Percentiles rank a stretch among this genome's conserved stretches.
Evolutionary conservation across 148 eudicot species (phyloP).

Genomic region (Silene latifolia): DNA sequence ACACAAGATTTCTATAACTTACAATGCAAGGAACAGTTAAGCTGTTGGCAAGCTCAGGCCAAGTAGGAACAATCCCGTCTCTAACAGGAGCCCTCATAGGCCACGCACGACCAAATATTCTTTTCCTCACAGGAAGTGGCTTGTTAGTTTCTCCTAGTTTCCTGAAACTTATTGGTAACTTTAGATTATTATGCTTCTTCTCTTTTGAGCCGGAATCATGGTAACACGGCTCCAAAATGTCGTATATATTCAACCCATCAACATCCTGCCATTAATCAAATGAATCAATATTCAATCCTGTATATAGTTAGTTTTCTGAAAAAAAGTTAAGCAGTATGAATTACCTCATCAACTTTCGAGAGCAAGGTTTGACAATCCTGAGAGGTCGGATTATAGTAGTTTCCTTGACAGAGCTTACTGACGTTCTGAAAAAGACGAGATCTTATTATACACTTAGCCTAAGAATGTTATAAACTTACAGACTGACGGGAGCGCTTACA

Average conservation of each 20-base stretch:
- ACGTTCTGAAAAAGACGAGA: slow-evolving; percentile 45
- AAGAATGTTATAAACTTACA: not conserved
- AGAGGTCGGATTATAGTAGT: slow-evolving; percentile 48
- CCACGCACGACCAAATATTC: slow-evolving; percentile 99
- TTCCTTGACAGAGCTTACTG: slow-evolving; percentile 46
- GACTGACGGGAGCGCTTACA: slow-evolving; percentile 28
- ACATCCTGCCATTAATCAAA: slow-evolving; percentile 41
- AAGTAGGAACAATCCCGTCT: slow-evolving; percentile 77
- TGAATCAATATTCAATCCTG: not conserved
- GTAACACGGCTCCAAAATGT: slow-evolving; percentile 92
- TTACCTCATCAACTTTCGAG: slow-evolving; percentile 54
- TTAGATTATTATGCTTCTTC: slow-evolving; percentile 24
- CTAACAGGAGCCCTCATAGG: slow-evolving; percentile 83
- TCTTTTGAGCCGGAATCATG: slow-evolving; percentile 35
- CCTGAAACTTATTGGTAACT: slow-evolving; percentile 71
- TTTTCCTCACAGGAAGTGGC: slow-evolving; percentile 76
- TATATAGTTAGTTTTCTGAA: not conserved
- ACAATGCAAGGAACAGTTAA: slow-evolving; percentile 70
- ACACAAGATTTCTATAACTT: slow-evolving; percentile 26
- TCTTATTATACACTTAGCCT: not conserved
- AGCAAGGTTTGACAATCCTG: slow-evolving; percentile 46
- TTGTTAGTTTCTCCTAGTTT: slow-evolving; percentile 73
- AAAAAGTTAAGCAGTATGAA: not conserved
- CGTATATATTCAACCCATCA: slow-evolving; percentile 58
- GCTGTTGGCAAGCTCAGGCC: slow-evolving; percentile 71